Evolutionary conservation across 108 stramenopile genomes (phyloP).

Genomic region (Cyclostephanos tholiformis): DNA sequence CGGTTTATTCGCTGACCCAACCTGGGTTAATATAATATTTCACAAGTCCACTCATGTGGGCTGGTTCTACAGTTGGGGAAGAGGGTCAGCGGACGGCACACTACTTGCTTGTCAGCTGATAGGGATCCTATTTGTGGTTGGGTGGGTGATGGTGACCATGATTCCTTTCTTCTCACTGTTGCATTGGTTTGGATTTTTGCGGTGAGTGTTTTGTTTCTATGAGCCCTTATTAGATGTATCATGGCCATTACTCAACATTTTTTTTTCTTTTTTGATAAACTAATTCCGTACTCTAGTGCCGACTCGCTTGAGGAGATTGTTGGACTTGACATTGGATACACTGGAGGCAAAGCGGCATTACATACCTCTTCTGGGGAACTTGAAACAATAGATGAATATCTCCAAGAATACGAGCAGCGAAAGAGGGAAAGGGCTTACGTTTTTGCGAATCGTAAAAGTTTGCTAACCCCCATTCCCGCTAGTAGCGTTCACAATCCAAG

Average conservation of each 20-base stretch:
- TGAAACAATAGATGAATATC: slow-evolving; percentile 38
- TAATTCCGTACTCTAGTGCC: no score
- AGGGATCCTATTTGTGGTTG: slow-evolving; percentile 66
- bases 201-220: slow-evolving; percentile 38
- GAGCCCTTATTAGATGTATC: background rate
- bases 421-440: slow-evolving; percentile 10
- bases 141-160: slow-evolving; percentile 72
- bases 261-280: no score
- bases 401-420: slow-evolving; percentile 31
- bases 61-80: slow-evolving; percentile 68
- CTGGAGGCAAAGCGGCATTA: no score
- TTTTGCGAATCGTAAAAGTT: background rate
- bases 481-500: slow-evolving; percentile 9
- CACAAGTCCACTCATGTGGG: slow-evolving; percentile 54
- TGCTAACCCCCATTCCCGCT: background rate
- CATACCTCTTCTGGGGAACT: no score
- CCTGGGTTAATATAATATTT: slow-evolving; percentile 31
- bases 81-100: slow-evolving; percentile 52
- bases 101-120: slow-evolving; percentile 77
- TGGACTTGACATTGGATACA: slow-evolving; percentile 72
- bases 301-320: slow-evolving; percentile 77
- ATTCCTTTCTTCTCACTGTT: slow-evolving; percentile 69
- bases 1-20: slow-evolving; percentile 53
- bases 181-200: slow-evolving; percentile 75
- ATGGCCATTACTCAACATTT: no score